These are phyloP conservation scores for Lipomyces oligophaga DNA, from an alignment of 805 yeast genomes.

Conservation along the genomic window DNA sequence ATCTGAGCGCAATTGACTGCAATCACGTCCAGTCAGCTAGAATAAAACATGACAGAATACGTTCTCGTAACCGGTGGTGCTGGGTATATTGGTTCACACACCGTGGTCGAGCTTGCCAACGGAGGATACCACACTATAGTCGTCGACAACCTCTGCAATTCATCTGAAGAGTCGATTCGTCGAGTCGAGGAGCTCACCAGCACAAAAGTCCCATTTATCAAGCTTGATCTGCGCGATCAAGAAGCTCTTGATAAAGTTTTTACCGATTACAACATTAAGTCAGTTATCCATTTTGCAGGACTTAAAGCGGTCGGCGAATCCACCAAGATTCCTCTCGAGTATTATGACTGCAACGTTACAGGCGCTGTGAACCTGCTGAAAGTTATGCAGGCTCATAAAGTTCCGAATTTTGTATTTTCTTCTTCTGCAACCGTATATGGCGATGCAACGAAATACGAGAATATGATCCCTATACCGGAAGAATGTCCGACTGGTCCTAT, in stretches of 20 bases:
- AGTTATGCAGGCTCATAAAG: conserved; percentile 47
- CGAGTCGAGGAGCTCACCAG: conserved; percentile 56
- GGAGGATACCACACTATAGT: conserved; percentile 68
- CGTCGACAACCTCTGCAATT: conserved; percentile 64
- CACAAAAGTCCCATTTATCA: conserved; percentile 47
- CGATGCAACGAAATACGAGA: conserved; percentile 66
- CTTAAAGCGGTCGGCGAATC: conserved; percentile 82
- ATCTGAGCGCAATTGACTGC: too few relatives aligned
- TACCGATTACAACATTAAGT: conserved; percentile 46
- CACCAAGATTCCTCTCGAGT: conserved; percentile 58
- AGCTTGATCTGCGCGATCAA: conserved; percentile 56
- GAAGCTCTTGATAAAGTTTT: conserved; percentile 49
- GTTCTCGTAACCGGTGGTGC: conserved; percentile 82
- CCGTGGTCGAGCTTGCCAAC: conserved; percentile 59
- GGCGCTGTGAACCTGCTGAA: conserved; percentile 61
- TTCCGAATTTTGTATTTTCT: conserved; percentile 60
- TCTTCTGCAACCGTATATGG: conserved; percentile 84
- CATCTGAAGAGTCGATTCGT: conserved; percentile 61
- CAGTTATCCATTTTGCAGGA: conserved; percentile 78
- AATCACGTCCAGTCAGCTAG: too few relatives aligned
- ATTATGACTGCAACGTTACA: conserved; percentile 63
- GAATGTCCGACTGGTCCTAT: conserved; percentile 71
- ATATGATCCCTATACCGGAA: conserved; percentile 77
- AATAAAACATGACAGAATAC: too few relatives aligned
- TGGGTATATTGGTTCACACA: conserved; percentile 82